phyloP scores from a whole-genome alignment of 768 basidiomycete genomes.

The Pleurotus giganteus region DNA sequence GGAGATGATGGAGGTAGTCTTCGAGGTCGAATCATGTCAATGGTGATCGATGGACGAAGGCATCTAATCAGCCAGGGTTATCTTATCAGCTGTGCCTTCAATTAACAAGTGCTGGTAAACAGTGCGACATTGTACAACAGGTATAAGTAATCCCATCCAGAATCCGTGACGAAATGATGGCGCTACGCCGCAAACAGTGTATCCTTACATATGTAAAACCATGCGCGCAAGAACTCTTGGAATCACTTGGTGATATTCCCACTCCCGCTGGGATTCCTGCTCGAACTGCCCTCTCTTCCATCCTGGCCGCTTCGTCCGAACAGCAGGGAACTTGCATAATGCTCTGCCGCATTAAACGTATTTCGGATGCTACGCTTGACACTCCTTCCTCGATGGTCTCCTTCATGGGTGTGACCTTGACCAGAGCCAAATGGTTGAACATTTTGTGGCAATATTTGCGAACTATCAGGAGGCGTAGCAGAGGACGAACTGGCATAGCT shows the following conservation, averaged over 20 bases:
- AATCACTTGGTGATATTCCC: not conserved
- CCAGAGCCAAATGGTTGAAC: not conserved
- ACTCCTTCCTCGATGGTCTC: slow-evolving; percentile 53
- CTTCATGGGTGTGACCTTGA: slow-evolving; percentile 15
- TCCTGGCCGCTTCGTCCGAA: slow-evolving; percentile 47
- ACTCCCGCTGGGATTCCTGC: slow-evolving; percentile 1
- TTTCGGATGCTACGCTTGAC: slow-evolving; percentile 66
- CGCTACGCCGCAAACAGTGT: too few species aligned
- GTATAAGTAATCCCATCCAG: too few species aligned
- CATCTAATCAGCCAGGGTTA: not conserved
- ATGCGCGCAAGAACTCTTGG: too few species aligned
- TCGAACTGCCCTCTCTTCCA: slow-evolving; percentile 16
- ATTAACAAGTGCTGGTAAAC: not conserved
- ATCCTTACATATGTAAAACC: too few species aligned
- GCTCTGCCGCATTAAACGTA: slow-evolving; percentile 68
- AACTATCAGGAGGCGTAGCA: not conserved
- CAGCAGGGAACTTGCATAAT: slow-evolving; percentile 62
- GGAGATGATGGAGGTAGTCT: not conserved
- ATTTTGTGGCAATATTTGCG: slow-evolving; percentile 10
- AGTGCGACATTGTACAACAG: too few species aligned
- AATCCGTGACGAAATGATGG: not conserved
- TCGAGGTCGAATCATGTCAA: not conserved
- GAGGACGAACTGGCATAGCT: slow-evolving; percentile 3
- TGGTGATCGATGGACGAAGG: not conserved
- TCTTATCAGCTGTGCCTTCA: not conserved